A percentile compares a stretch with the other conserved stretches of the same genome.
Conservation (phyloP, 257 asterid species). For the Petrea volubilis region DNA sequence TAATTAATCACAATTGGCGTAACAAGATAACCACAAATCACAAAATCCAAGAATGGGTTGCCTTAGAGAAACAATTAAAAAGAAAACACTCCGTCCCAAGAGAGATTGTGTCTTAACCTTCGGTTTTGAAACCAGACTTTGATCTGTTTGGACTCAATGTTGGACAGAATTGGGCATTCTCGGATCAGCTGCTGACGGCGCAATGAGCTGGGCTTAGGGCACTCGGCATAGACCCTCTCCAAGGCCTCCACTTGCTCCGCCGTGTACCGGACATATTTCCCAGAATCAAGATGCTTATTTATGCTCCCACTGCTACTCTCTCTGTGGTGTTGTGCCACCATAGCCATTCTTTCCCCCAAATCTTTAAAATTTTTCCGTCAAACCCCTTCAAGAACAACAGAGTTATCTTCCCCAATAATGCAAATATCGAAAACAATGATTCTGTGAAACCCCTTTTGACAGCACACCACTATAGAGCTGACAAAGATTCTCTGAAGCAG, state of each 20-base stretch:
- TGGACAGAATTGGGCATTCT: slow-evolving; percentile 78
- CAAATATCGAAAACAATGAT: slow-evolving; percentile 15
- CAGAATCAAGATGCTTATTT: slow-evolving; percentile 69
- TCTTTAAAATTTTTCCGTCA: neutral
- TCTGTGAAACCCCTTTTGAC: slow-evolving; percentile 23
- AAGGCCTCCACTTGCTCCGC: slow-evolving; percentile 94
- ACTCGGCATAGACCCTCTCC: slow-evolving; percentile 87
- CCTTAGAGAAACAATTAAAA: neutral
- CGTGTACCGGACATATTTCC: slow-evolving; percentile 87
- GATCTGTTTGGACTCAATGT: slow-evolving; percentile 92
- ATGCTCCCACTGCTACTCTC: slow-evolving; percentile 79
- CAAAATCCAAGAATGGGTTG: neutral
- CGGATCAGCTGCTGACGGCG: slow-evolving; percentile 90
- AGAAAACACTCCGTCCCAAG: neutral
- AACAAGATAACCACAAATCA: neutral
- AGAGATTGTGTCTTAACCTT: slow-evolving; percentile 43
- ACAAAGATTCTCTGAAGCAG: slow-evolving; percentile 30
- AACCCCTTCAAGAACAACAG: slow-evolving; percentile 1
- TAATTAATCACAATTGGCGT: neutral
- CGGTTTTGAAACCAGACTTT: slow-evolving; percentile 98
- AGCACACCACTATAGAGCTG: slow-evolving; percentile 18
- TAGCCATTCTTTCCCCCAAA: slow-evolving; percentile 55
- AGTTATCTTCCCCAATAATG: neutral
- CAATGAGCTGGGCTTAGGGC: slow-evolving; percentile 88
- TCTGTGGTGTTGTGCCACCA: slow-evolving; percentile 79